Base-by-base conservation (phyloP, 768 basidiomycete species). In the Lactarius hengduanensis region DNA sequence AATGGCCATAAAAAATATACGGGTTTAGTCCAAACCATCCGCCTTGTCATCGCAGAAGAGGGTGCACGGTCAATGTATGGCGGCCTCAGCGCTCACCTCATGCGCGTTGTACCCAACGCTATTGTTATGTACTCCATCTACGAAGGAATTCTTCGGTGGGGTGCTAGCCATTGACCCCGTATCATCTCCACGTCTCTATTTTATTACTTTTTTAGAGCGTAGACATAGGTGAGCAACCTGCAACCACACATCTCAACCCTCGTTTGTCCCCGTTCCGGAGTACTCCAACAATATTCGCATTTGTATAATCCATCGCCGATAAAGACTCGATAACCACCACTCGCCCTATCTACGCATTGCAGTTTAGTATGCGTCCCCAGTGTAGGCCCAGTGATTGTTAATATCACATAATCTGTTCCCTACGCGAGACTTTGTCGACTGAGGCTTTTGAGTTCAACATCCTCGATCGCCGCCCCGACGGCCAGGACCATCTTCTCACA, bases 91-190 rank as follows among this genome's bases (percentile, higher is more conserved):
- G 95, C 97, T 0, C 97, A 98, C 75, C 82, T 99, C 64, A 90
- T 99, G 85, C 89, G 97, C 59, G 95, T 98, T 64, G 92, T 99
- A 4, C 96, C 96, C 8, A 99, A 99, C 71, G 96, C 96, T 0
- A 91, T 90, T 0, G 92, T 96, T 70, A 98, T 98, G 96, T 99
- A 90, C 78, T 88, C 87, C 67, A 94, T 97, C 73, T 98, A 98
- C 73, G 96, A 98, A 76, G 86, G 89, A 30, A 80, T 88, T 36
- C 79, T 96, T 36, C 81, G 87, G 47, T 92, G 86, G 87, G 79
- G 72, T 11, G 56, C 47, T 30, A 56, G 20, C 34, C 62, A 47
- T n/a, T 67, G 58, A 63, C 40, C 56, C 56, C 34, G 32, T 7
- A 32, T 36, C 56, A 8, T 34, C 18, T 13, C 41, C n/a, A 53